These are phyloP conservation scores for Emmonsiellopsis sp. DNA, from an alignment of 2,329 filamentous ascomycete genomes.

Conservation along the genomic window DNA sequence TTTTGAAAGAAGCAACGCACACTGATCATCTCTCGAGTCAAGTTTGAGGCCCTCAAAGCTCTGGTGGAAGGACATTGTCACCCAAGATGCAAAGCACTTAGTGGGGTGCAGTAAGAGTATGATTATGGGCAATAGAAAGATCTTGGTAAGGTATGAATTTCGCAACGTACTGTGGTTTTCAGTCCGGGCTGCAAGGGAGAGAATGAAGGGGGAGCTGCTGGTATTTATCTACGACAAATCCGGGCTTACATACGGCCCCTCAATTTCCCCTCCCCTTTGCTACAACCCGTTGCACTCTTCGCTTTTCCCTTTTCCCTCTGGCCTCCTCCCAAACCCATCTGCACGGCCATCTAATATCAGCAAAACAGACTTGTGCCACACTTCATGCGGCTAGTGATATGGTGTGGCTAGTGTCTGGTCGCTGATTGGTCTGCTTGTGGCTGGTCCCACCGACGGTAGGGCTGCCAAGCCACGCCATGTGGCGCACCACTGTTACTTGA, in stretches of 20 bases:
- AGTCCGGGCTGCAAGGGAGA: neutral
- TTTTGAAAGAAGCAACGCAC: neutral
- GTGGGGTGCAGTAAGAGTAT: too few relatives aligned
- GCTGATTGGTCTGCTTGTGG: neutral
- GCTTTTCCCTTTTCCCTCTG: too few relatives aligned
- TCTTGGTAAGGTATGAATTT: too few relatives aligned
- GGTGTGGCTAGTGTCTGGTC: neutral
- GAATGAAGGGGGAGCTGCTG: neutral
- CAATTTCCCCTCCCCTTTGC: neutral
- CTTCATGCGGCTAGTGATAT: neutral
- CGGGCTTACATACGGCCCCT: neutral
- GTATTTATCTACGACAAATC: neutral
- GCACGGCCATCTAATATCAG: neutral
- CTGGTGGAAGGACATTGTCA: constrained; percentile 38
- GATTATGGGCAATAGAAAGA: too few relatives aligned
- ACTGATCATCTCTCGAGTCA: constrained; percentile 23
- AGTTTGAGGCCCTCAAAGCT: constrained; percentile 42
- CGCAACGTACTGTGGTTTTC: too few relatives aligned
- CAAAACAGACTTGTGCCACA: neutral
- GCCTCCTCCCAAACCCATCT: neutral
- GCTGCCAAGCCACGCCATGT: too few relatives aligned
- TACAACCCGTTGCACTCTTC: neutral
- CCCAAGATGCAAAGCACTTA: neutral
- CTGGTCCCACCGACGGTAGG: neutral
- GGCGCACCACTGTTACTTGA: neutral